Base-by-base conservation (phyloP, 176 grass and related monocot species). In the Oryza coarctata region DNA sequence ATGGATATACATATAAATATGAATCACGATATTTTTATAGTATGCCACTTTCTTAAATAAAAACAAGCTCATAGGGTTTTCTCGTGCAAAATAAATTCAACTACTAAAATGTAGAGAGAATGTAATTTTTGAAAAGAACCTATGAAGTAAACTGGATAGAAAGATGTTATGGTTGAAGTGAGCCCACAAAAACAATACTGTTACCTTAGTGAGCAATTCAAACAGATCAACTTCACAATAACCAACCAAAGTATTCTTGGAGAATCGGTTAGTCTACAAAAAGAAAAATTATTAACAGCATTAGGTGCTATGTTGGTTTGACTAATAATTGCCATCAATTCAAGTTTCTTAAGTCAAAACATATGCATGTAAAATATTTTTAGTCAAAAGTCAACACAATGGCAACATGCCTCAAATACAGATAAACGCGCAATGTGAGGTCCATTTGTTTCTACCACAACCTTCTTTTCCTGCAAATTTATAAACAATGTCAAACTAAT, bases 161-260 rank as follows among this genome's bases (percentile, higher is more conserved):
- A 44, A 61, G 17, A 80, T 14, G 32, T 39, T 5, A 18, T 29
- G 29, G 15, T 32, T 61, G 50, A 68, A 15, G 10, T 57, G 52
- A 28, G 57, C 71, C 1, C 22, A 36, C 60, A 72, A 69, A 83
- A 84, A 39, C 23, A 65, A 64, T 6, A 79, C 45, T 41, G 39
- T 92, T 93, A 99, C 96, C 85, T 87, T 86, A 69, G 82, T 90
- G 57, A 99, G 93, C 76, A 99, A 55, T 63, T 95, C 87, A 22
- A 86, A 91, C 77, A 99, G 85, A 90, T 99, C 85, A 77, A 99
- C 89, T 76, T 99, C 93, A 62, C 96, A 99, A 74, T 95, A 99
- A 76, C 96, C 96, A 88, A 99, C 89, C 76, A 99, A 83, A 84
- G 88, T 99, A 82, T 84, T 99, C 82, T 88, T 99, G 10, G 93